phyloP scores from a whole-genome alignment of 768 basidiomycete species.

The Hygrocybe punicea region DNA sequence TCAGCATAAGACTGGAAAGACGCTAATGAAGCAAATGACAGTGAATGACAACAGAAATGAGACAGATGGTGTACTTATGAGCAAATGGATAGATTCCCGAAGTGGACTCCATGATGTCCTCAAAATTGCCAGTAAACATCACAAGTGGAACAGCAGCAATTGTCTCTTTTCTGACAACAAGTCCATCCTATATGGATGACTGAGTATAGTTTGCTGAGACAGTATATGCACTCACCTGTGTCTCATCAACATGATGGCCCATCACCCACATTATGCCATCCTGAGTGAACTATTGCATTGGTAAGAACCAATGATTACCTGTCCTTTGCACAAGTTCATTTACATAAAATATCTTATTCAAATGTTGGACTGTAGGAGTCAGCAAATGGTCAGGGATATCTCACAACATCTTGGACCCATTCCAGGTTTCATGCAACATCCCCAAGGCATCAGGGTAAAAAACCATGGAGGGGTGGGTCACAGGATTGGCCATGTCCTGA shows the following conservation, averaged over 20 bases:
- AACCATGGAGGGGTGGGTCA: constrained; percentile 19
- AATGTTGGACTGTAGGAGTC: constrained; percentile 20
- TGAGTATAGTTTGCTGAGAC: background rate
- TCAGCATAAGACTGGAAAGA: background rate
- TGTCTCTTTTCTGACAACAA: background rate
- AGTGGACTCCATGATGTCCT: background rate
- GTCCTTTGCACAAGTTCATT: background rate
- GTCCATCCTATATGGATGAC: background rate
- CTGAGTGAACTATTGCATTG: background rate
- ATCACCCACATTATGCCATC: background rate
- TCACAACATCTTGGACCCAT: constrained; percentile 27
- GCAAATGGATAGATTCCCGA: background rate
- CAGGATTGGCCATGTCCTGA: constrained; percentile 27
- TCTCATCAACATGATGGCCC: background rate
- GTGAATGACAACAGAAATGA: too few species aligned
- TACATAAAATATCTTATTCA: background rate
- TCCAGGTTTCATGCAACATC: constrained; percentile 22
- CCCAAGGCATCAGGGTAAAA: constrained; percentile 27
- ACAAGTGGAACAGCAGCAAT: background rate
- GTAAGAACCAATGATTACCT: background rate
- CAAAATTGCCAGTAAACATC: background rate
- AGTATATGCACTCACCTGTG: background rate
- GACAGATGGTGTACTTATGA: background rate
- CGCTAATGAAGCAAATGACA: background rate
- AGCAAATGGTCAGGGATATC: constrained; percentile 23